These are phyloP conservation scores for Setomelanomma holmii DNA, from an alignment of 2,329 filamentous ascomycete genomes.

Conservation along the genomic window DNA sequence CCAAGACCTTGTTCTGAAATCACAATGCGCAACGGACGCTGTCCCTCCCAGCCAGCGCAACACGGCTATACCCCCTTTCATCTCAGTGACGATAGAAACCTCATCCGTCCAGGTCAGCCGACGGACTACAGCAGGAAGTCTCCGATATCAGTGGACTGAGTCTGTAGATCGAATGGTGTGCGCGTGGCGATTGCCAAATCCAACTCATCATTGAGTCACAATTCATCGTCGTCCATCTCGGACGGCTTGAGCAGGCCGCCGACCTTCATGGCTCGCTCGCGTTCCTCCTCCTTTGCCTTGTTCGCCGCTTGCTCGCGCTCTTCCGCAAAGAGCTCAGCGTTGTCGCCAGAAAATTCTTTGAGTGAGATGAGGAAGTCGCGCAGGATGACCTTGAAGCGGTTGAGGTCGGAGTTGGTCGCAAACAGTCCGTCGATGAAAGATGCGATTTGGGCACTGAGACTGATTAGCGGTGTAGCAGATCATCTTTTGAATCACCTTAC, in stretches of 20 bases:
- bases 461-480: conserved; percentile 19
- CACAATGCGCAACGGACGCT: conserved; percentile 17
- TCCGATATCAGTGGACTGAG: conserved; percentile 12
- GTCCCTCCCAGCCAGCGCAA: conserved; percentile 16
- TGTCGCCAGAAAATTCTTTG: conserved; percentile 96
- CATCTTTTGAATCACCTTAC: conserved; percentile 62
- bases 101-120: conserved; percentile 65
- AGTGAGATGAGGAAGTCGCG: conserved; percentile 97
- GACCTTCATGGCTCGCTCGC: conserved; percentile 91
- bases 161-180: conserved; percentile 43
- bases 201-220: conserved; percentile 72
- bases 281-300: conserved; percentile 85
- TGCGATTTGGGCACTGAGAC: conserved; percentile 78
- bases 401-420: conserved; percentile 83
- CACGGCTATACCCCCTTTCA: conserved; percentile 7
- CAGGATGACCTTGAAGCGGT: conserved; percentile 93
- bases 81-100: conserved; percentile 65
- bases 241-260: conserved; percentile 95
- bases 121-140: conserved; percentile 16
- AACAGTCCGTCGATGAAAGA: conserved; percentile 91
- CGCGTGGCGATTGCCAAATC: conserved; percentile 44
- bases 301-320: conserved; percentile 92
- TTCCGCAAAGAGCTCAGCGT: conserved; percentile 89
- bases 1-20: conserved; percentile 14
- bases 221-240: conserved; percentile 83